These are phyloP conservation scores for Peronospora belbahrii DNA, from an alignment of 352 stramenopile species.

Conservation along the genomic window DNA sequence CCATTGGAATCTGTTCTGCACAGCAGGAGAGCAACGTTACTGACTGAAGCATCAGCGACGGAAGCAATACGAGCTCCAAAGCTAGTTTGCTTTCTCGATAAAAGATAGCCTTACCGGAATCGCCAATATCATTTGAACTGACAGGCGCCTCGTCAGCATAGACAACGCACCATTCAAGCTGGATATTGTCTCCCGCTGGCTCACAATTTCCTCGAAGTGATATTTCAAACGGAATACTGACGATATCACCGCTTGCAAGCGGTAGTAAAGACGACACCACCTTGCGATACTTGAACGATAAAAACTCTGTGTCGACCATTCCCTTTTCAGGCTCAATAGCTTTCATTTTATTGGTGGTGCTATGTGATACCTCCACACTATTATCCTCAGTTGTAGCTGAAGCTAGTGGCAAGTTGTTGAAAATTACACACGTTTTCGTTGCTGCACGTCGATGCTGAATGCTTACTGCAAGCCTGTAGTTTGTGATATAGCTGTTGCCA, in stretches of 20 bases:
- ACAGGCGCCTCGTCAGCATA: conserved; percentile 32
- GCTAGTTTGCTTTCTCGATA: conserved; percentile 49
- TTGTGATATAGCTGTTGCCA: conserved; percentile 34
- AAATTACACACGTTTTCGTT: conserved; percentile 35
- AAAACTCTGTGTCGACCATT: conserved; percentile 12
- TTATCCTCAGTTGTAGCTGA: neutral
- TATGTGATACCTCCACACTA: neutral
- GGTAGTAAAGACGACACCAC: conserved; percentile 19
- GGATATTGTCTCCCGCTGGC: conserved; percentile 26
- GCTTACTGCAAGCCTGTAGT: conserved; percentile 30
- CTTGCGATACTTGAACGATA: conserved; percentile 17
- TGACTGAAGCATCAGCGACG: conserved; percentile 38
- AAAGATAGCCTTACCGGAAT: conserved; percentile 16
- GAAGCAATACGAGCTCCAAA: conserved; percentile 41
- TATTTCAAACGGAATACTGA: conserved; percentile 35
- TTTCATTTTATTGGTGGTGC: neutral
- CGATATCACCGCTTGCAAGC: conserved; percentile 25
- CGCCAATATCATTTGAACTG: neutral
- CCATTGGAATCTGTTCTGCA: conserved; percentile 10
- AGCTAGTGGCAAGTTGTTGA: conserved; percentile 30
- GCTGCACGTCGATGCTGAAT: conserved; percentile 23
- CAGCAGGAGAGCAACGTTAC: conserved; percentile 33
- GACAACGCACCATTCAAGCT: conserved; percentile 59
- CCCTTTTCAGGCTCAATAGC: neutral
- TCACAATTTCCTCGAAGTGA: conserved; percentile 17